Evolutionary conservation across 768 basidiomycete species (phyloP).

Genomic region (Tubosaeta sp.): DNA sequence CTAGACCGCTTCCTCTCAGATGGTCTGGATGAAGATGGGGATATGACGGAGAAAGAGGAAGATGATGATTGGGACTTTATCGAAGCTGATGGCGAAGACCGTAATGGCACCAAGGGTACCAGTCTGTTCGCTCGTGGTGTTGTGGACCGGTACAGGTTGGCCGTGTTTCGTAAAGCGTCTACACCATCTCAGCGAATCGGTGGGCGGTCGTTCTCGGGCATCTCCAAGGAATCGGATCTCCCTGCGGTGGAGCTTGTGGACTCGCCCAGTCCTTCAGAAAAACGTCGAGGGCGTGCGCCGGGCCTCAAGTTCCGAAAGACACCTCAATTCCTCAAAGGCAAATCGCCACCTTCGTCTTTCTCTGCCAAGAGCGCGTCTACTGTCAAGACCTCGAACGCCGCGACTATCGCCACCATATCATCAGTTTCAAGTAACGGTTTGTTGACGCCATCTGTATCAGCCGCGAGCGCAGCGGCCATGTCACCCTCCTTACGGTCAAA

Average conservation of each 20-base stretch:
- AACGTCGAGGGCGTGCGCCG: conserved; percentile 64
- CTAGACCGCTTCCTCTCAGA: conserved; percentile 70
- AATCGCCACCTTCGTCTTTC: conserved; percentile 50
- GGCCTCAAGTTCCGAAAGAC: conserved; percentile 70
- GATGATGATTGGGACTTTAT: conserved; percentile 94
- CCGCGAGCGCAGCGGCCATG: conserved; percentile 38
- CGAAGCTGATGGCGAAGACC: conserved; percentile 78
- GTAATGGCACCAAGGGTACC: conserved; percentile 73
- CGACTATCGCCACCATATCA: conserved; percentile 30
- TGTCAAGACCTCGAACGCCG: conserved; percentile 43
- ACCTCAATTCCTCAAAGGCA: conserved; percentile 71
- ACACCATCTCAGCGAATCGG: conserved; percentile 50
- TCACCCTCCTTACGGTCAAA: conserved; percentile 78
- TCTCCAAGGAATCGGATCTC: conserved; percentile 52
- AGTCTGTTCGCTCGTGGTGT: conserved; percentile 90
- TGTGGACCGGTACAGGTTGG: conserved; percentile 80
- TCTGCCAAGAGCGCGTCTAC: conserved; percentile 30
- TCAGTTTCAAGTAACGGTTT: conserved; percentile 45
- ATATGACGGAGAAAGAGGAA: conserved; percentile 42
- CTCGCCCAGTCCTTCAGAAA: conserved; percentile 45
- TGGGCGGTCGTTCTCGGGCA: conserved; percentile 51
- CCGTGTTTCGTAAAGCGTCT: conserved; percentile 81
- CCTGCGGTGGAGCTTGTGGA: conserved; percentile 36
- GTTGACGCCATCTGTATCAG: conserved; percentile 62
- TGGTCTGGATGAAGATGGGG: conserved; percentile 41